Evolutionary conservation across 352 stramenopile species (phyloP).

Genomic region (Globisporangium perplexum): DNA sequence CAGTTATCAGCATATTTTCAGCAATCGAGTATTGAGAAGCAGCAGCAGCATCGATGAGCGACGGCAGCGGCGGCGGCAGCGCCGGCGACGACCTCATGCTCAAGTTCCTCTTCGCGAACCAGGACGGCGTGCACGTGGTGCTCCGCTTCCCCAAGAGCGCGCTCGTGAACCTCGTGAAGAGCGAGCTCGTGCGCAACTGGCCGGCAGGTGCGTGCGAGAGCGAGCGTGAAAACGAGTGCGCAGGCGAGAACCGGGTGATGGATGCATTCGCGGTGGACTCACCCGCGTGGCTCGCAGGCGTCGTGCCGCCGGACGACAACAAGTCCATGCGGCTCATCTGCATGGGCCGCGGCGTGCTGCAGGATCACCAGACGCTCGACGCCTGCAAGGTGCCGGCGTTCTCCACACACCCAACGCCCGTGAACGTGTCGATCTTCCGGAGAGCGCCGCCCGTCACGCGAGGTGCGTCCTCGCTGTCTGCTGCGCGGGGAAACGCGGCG

Average conservation of each 20-base stretch:
- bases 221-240: not conserved
- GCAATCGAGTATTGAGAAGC: too few species aligned
- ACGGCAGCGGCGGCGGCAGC: slow-evolving; percentile 22
- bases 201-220: slow-evolving; percentile 25
- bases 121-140: slow-evolving; percentile 66
- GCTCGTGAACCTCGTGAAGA: slow-evolving; percentile 58
- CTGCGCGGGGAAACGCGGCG: too few species aligned
- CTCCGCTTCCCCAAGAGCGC: slow-evolving; percentile 44
- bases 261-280: not conserved
- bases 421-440: slow-evolving; percentile 89
- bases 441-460: slow-evolving; percentile 22
- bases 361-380: slow-evolving; percentile 85
- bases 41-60: slow-evolving; percentile 5
- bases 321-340: slow-evolving; percentile 90
- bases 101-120: slow-evolving; percentile 85
- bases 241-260: too few species aligned
- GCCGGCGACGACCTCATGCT: slow-evolving; percentile 47
- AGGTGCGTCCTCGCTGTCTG: slow-evolving; percentile 16
- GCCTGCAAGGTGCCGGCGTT: slow-evolving; percentile 87
- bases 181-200: slow-evolving; percentile 62
- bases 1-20: too few species aligned
- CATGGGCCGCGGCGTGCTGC: slow-evolving; percentile 92
- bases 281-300: slow-evolving; percentile 19
- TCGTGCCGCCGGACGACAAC: slow-evolving; percentile 37
- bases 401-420: slow-evolving; percentile 91